Evolutionary conservation across 306 rosid species (phyloP).

Genomic region (Gleditsia sinensis): DNA sequence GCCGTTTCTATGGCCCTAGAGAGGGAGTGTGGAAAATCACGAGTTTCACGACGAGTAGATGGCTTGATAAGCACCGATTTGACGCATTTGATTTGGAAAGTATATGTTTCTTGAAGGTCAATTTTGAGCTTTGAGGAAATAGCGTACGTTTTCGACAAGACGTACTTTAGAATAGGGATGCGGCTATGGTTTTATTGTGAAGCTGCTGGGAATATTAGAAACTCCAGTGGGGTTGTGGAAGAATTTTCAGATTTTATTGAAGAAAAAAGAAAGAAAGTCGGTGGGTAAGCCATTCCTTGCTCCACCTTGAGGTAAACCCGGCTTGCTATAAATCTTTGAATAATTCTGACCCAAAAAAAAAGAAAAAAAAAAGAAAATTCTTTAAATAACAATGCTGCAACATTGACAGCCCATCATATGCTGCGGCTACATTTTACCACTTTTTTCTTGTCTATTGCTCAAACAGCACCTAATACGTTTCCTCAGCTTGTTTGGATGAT

Average conservation of each 20-base stretch:
- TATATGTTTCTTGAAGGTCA: neutral
- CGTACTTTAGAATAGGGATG: constrained; percentile 11
- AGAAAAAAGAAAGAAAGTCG: constrained; percentile 9
- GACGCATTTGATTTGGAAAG: constrained; percentile 28
- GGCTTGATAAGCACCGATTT: neutral
- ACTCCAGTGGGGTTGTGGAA: constrained; percentile 29
- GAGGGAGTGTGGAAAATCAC: neutral
- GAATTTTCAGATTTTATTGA: constrained; percentile 31
- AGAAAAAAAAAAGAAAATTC: too few species aligned
- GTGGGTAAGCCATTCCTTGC: constrained; percentile 56
- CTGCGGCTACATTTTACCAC: neutral
- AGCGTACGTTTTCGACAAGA: neutral
- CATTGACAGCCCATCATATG: constrained; percentile 25
- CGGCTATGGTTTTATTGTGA: constrained; percentile 40
- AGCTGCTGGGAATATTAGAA: constrained; percentile 48
- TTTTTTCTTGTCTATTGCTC: constrained; percentile 38
- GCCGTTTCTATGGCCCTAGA: too few species aligned
- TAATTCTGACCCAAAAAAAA: too few species aligned
- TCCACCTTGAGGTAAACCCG: constrained; percentile 49
- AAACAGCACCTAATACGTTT: neutral
- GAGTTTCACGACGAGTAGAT: neutral
- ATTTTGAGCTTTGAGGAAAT: constrained; percentile 33
- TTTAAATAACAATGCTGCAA: too few species aligned
- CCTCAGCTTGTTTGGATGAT: neutral
- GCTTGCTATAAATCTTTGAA: constrained; percentile 27